A percentile compares a stretch with the other conserved stretches of the same genome.
These are phyloP conservation scores for Cladosporium sp. DNA, from an alignment of 2,329 filamentous ascomycete genomes.

Conservation along the genomic window DNA sequence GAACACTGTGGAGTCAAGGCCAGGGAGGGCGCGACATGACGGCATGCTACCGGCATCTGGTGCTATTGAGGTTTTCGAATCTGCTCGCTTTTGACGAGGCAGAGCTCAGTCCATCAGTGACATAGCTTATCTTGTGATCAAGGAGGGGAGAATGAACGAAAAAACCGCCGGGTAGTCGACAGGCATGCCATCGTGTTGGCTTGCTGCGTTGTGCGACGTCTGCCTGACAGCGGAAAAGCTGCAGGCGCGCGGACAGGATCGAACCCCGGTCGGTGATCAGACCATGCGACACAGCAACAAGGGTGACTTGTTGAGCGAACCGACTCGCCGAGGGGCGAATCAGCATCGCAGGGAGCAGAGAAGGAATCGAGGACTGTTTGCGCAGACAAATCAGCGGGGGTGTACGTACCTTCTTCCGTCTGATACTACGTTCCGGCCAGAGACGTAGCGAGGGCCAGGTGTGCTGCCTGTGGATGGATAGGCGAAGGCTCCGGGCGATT, in stretches of 20 bases:
- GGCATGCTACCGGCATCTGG: not conserved
- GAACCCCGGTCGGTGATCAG: constrained; percentile 7
- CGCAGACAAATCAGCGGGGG: not conserved
- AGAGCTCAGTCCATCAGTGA: constrained; percentile 5
- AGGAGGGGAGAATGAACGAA: constrained; percentile 7
- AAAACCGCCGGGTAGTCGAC: constrained; percentile 7
- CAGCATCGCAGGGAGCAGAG: constrained; percentile 24
- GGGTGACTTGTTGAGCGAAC: constrained; percentile 2
- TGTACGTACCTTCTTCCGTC: constrained; percentile 52
- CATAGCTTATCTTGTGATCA: constrained; percentile 14
- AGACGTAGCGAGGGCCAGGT: constrained; percentile 44
- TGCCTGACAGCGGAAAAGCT: constrained; percentile 16
- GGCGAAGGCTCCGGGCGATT: constrained; percentile 41
- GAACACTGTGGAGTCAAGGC: constrained; percentile 1
- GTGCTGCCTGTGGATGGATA: constrained; percentile 44
- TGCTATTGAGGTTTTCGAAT: not conserved
- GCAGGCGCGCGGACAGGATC: constrained; percentile 6
- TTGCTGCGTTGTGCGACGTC: constrained; percentile 16
- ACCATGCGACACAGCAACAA: constrained; percentile 8
- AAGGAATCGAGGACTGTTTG: constrained; percentile 1
- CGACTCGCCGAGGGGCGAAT: not conserved
- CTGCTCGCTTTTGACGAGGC: constrained; percentile 1
- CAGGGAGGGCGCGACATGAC: not conserved
- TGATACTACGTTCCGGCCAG: constrained; percentile 48
- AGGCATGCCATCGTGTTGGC: constrained; percentile 1